These are phyloP conservation scores for Mycena epipterygia DNA, from an alignment of 768 basidiomycete genomes.

Conservation along the genomic window DNA sequence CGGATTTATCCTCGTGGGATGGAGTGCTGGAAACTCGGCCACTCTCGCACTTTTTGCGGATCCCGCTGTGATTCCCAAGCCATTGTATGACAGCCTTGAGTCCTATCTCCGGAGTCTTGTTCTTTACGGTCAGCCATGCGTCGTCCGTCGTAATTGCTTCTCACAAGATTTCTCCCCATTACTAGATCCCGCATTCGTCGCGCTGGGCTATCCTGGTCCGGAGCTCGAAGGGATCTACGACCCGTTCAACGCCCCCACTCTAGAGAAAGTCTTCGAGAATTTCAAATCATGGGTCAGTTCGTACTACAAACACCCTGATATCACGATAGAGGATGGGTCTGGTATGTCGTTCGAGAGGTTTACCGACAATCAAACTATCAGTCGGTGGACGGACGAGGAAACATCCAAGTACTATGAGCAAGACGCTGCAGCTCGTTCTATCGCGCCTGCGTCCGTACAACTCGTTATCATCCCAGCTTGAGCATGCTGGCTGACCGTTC, in stretches of 20 bases:
- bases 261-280: conserved; percentile 36
- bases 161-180: not conserved
- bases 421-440: not conserved
- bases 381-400: conserved; percentile 3
- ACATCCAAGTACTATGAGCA: conserved; percentile 1
- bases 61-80: conserved; percentile 37
- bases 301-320: conserved; percentile 43
- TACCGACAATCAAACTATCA: not conserved
- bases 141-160: not conserved
- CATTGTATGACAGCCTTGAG: conserved; percentile 42
- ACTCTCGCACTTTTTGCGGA: conserved; percentile 47
- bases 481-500: not conserved
- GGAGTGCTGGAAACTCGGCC: conserved; percentile 52
- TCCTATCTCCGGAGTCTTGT: conserved; percentile 48
- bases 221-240: not conserved
- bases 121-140: conserved; percentile 45
- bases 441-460: not conserved
- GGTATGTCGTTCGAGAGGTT: conserved; percentile 12
- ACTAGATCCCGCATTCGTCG: not conserved
- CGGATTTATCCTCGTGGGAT: conserved; percentile 55
- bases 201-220: not conserved
- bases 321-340: not conserved
- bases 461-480: not conserved
- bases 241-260: not conserved
- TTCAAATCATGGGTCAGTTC: conserved; percentile 45